phyloP scores from a whole-genome alignment of 1,284 basidiomycete genomes.

The Malassezia obtusa region DNA sequence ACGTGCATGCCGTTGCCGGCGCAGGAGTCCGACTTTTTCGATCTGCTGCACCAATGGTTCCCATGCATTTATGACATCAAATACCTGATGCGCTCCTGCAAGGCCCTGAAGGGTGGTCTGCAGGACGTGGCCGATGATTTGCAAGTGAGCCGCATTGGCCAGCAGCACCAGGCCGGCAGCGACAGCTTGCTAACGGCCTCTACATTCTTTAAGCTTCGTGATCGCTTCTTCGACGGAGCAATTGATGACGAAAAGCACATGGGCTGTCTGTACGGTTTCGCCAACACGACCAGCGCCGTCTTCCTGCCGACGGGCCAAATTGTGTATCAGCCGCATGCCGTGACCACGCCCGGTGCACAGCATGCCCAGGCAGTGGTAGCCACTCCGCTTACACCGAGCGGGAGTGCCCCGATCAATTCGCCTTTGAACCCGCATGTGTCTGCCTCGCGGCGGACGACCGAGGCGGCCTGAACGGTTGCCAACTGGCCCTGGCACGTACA shows the following conservation, averaged over 20 bases:
- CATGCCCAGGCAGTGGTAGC: slow-evolving; percentile 2
- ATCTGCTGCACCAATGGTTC: slow-evolving; percentile 82
- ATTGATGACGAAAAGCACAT: slow-evolving; percentile 56
- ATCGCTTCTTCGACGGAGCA: slow-evolving; percentile 75
- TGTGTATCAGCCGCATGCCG: slow-evolving; percentile 5
- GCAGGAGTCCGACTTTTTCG: slow-evolving; percentile 82
- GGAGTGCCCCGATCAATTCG: slow-evolving; percentile 1
- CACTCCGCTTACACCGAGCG: slow-evolving; percentile 5
- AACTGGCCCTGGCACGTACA: not conserved
- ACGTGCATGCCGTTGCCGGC: slow-evolving; percentile 78
- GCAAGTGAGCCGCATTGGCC: slow-evolving; percentile 76
- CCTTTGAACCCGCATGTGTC: not conserved
- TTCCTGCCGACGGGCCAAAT: slow-evolving; percentile 1
- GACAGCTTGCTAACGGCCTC: slow-evolving; percentile 85
- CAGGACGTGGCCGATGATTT: slow-evolving; percentile 93
- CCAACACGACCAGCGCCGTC: slow-evolving; percentile 14
- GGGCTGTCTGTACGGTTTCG: slow-evolving; percentile 43
- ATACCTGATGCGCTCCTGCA: slow-evolving; percentile 80
- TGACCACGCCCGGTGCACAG: slow-evolving; percentile 1
- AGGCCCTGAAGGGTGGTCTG: slow-evolving; percentile 80
- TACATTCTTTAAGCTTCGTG: slow-evolving; percentile 91
- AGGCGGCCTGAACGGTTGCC: not conserved
- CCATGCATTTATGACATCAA: slow-evolving; percentile 96
- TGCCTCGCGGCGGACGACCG: not conserved
- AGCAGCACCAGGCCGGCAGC: slow-evolving; percentile 89